Base-by-base conservation (phyloP, 345 rosid species). In the Heritiera fomes region DNA sequence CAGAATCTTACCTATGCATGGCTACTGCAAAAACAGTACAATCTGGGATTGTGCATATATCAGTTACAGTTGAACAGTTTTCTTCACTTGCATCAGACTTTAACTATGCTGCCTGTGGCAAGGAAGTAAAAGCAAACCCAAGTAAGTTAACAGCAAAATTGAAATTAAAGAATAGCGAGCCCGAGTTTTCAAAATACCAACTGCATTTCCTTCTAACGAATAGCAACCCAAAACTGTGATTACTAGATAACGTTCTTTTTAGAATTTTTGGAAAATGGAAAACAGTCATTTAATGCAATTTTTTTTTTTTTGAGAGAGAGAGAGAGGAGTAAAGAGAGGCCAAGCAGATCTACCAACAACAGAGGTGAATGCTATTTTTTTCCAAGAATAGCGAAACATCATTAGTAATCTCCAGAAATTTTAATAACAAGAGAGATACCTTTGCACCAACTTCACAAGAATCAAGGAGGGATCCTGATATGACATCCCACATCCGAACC, bases 401-500 rank as follows among this genome's bases (percentile, higher is more conserved):
- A 79, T 52, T 14, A 79, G 40, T 32, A 20, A 79, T 56, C 49
- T 73, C 18, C 38, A 28, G 10, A 46, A 75, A 55, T 73, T 55
- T 56, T 40, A 12, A 76, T 65, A 32, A 69, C 50, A 79, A 76
- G 46, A 6, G 13, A 17, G 76, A 12, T 88, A 94, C 99, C 98
- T 87, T 71, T 40, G 83, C 59, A 75, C 88, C 91, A 79, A 94
- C 90, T 83, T 89, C 93, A 83, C 91, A 94, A 72, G 95, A 90
- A 82, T 94, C 90, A 71, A 94, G 91, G 76, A 96, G 97, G 73
- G 92, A 87, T 76, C 98, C 99, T 10, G 90, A 85, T 40, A 84
- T 80, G 79, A 90, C 81, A 78, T 96, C 98, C 99, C 99, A 94
- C 76, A 96, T 80, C 77, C 98, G 92, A 87, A 94, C 92, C 98